A percentile compares a stretch with the other conserved stretches of the same genome.
phyloP scores from a whole-genome alignment of 2,329 filamentous ascomycete species.

The Tolypocladium album region DNA sequence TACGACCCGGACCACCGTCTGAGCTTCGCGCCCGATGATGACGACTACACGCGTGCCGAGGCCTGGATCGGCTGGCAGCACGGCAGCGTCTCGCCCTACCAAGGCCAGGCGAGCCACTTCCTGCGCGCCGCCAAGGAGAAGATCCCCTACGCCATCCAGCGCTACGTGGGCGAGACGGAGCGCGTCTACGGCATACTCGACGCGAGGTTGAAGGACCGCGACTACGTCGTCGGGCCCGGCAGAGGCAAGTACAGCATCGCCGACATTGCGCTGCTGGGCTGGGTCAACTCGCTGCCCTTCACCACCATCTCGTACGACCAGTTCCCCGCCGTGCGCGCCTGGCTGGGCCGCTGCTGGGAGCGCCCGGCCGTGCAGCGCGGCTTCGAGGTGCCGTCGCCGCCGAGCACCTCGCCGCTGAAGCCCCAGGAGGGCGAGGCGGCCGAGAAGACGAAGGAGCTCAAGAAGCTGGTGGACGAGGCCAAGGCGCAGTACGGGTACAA shows the following conservation, averaged over 20 bases:
- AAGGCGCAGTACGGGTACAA: slow-evolving; percentile 38
- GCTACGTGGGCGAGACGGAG: slow-evolving; percentile 66
- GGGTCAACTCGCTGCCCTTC: slow-evolving; percentile 36
- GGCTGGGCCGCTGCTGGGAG: slow-evolving; percentile 59
- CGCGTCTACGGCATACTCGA: slow-evolving; percentile 66
- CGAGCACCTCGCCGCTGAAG: slow-evolving; percentile 19
- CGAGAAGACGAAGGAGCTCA: slow-evolving; percentile 14
- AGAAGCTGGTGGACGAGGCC: slow-evolving; percentile 23
- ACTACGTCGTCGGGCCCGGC: slow-evolving; percentile 42
- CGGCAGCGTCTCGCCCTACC: slow-evolving; percentile 61
- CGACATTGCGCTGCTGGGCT: slow-evolving; percentile 64
- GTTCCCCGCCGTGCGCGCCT: slow-evolving; percentile 63
- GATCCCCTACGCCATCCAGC: slow-evolving; percentile 59
- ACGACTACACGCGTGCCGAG: slow-evolving; percentile 23
- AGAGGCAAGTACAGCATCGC: slow-evolving; percentile 51
- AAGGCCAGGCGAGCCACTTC: slow-evolving; percentile 71
- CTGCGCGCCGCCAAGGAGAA: slow-evolving; percentile 54
- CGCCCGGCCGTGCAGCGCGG: slow-evolving; percentile 65
- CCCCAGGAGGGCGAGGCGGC: slow-evolving; percentile 9
- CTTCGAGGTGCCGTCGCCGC: slow-evolving; percentile 52
- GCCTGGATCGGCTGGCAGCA: slow-evolving; percentile 61
- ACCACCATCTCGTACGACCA: slow-evolving; percentile 35
- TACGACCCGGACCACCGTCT: slow-evolving; percentile 51
- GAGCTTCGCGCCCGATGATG: slow-evolving; percentile 25
- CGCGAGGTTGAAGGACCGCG: slow-evolving; percentile 43